Evolutionary conservation across 495 filamentous ascomycete genomes (phyloP).

Genomic region (Parmelia sp.): DNA sequence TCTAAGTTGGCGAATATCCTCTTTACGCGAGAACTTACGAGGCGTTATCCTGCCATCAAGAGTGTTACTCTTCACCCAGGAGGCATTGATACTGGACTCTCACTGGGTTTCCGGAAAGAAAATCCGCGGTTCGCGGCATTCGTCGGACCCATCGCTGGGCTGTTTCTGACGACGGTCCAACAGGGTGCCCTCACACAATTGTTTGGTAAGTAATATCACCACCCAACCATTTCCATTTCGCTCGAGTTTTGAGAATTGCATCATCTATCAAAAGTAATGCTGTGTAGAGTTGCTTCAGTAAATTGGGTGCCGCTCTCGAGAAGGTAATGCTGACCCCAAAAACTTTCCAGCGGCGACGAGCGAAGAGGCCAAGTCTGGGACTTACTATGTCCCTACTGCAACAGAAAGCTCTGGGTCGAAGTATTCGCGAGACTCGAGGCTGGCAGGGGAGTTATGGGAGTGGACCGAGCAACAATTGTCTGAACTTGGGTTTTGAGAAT

Average conservation of each 20-base stretch:
- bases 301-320: not conserved
- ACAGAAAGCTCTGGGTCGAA: slow-evolving; percentile 32
- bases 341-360: slow-evolving; percentile 28
- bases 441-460: slow-evolving; percentile 28
- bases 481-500: slow-evolving; percentile 17
- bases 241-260: not conserved
- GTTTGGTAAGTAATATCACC: slow-evolving; percentile 26
- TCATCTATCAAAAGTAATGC: not conserved
- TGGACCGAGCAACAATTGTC: slow-evolving; percentile 29
- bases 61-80: slow-evolving; percentile 61
- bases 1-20: slow-evolving; percentile 66
- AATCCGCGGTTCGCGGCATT: slow-evolving; percentile 29
- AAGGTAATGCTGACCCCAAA: not conserved
- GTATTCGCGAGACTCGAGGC: slow-evolving; percentile 27
- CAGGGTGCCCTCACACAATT: slow-evolving; percentile 52
- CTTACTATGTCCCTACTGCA: slow-evolving; percentile 53
- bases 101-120: slow-evolving; percentile 28
- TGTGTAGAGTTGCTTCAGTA: not conserved
- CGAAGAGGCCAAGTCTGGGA: slow-evolving; percentile 41
- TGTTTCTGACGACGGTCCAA: slow-evolving; percentile 28
- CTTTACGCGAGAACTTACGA: slow-evolving; percentile 52
- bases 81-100: slow-evolving; percentile 50
- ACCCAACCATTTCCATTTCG: not conserved
- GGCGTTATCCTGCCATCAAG: slow-evolving; percentile 49
- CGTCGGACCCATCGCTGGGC: slow-evolving; percentile 6